Evolutionary conservation across 1,139 yeast genomes (phyloP).

Genomic region (Protomyces macrosporus): DNA sequence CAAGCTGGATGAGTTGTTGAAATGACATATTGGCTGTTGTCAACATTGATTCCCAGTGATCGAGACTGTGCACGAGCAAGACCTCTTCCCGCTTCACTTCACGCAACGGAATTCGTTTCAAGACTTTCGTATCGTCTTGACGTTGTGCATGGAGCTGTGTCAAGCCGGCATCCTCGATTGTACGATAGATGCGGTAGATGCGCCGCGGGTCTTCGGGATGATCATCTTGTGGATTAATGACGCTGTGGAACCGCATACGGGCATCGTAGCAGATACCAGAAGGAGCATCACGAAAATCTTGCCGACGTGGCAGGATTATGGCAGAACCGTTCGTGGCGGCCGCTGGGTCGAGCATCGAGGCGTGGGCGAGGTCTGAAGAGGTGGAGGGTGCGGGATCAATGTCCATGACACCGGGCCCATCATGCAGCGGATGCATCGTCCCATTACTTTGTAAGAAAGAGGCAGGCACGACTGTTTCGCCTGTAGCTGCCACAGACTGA

Average conservation of each 20-base stretch:
- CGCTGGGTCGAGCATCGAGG: background rate
- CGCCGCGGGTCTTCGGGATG: conserved; percentile 99
- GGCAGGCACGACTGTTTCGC: no score
- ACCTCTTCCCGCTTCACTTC: conserved; percentile 87
- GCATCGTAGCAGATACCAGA: conserved; percentile 93
- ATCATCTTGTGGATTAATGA: conserved; percentile 89
- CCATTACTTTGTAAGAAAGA: no score
- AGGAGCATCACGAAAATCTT: background rate
- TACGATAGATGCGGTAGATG: conserved; percentile 86
- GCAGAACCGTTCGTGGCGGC: background rate
- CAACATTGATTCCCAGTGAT: conserved; percentile 69
- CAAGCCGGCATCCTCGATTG: conserved; percentile 88
- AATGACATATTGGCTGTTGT: conserved; percentile 72
- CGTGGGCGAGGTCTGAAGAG: background rate
- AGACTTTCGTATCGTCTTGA: conserved; percentile 81
- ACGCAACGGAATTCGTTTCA: conserved; percentile 83
- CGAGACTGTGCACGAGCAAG: conserved; percentile 74
- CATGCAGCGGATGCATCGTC: no score
- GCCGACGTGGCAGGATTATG: background rate
- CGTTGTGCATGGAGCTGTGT: conserved; percentile 73
- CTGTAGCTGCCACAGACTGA: no score
- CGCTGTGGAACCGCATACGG: conserved; percentile 95
- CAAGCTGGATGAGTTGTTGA: conserved; percentile 71
- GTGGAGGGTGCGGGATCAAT: background rate
- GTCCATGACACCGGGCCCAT: background rate